Evolutionary conservation across 2,329 filamentous ascomycete species (phyloP).

Genomic region (Fusarium neocosmosporiellum): DNA sequence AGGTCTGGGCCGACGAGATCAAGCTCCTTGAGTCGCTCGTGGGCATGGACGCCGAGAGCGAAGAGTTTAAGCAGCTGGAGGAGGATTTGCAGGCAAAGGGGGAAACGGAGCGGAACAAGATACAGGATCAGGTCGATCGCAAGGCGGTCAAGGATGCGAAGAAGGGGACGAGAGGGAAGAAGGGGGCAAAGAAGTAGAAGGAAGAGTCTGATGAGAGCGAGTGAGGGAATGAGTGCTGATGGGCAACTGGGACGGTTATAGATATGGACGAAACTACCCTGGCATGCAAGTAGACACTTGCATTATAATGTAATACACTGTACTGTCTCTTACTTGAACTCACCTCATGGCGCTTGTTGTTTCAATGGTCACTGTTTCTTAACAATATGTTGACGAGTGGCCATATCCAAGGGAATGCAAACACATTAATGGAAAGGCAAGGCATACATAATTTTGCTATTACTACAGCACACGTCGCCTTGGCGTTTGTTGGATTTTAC

Average conservation of each 20-base stretch:
- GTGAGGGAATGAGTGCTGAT: conserved; percentile 10
- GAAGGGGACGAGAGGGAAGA: conserved; percentile 40
- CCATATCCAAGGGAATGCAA: background rate
- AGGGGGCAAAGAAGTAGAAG: conserved; percentile 49
- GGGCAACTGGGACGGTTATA: background rate
- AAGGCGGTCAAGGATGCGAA: conserved; percentile 71
- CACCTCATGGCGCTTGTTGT: background rate
- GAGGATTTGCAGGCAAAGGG: conserved; percentile 75
- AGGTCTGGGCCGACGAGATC: conserved; percentile 92
- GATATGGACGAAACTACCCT: background rate
- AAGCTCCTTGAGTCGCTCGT: conserved; percentile 91
- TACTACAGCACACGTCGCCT: background rate
- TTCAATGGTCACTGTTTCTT: background rate
- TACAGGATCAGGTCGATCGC: conserved; percentile 82
- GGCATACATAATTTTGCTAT: background rate
- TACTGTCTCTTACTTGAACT: background rate
- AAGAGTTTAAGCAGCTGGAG: conserved; percentile 77
- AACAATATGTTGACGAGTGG: background rate
- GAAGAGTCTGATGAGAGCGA: conserved; percentile 48
- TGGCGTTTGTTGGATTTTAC: background rate
- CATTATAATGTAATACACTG: background rate
- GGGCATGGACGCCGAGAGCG: conserved; percentile 81
- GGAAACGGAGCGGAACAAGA: conserved; percentile 75
- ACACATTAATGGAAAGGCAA: background rate
- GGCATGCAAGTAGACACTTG: background rate